Percentiles rank a stretch among this genome's conserved stretches.
Conservation (phyloP, 2,329 filamentous ascomycete species). For the Ceratocystis ficicola region DNA sequence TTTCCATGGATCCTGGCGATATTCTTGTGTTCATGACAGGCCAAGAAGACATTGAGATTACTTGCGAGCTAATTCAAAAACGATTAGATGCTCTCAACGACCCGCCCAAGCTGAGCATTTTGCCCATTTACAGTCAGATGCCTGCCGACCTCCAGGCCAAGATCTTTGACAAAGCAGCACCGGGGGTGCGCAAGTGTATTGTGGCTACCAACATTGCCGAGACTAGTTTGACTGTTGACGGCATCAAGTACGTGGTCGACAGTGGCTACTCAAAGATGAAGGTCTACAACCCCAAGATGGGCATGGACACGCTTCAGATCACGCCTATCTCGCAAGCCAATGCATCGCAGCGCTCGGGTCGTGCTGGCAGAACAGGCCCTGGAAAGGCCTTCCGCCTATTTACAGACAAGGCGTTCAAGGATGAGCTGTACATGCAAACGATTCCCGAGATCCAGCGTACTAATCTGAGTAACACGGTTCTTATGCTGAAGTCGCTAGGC, state of each 20-base stretch:
- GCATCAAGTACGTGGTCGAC: constrained; percentile 98
- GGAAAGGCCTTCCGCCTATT: constrained; percentile 91
- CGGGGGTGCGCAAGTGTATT: constrained; percentile 91
- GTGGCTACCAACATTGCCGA: constrained; percentile 98
- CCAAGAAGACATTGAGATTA: constrained; percentile 95
- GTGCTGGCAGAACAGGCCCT: constrained; percentile 85
- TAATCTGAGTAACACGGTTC: constrained; percentile 86
- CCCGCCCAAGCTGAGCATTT: constrained; percentile 81
- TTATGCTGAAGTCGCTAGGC: constrained; percentile 85
- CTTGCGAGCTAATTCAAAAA: constrained; percentile 84
- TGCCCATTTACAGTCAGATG: constrained; percentile 99
- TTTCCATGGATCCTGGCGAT: constrained; percentile 84
- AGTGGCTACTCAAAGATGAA: constrained; percentile 94
- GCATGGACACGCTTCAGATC: constrained; percentile 97
- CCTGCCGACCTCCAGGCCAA: constrained; percentile 94
- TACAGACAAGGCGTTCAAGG: constrained; percentile 87
- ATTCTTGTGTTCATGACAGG: constrained; percentile 99
- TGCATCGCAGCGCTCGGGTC: constrained; percentile 80
- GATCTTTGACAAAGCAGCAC: constrained; percentile 84
- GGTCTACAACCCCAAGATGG: constrained; percentile 97
- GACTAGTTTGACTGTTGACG: constrained; percentile 93
- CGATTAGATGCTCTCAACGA: constrained; percentile 81
- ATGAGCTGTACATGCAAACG: constrained; percentile 91
- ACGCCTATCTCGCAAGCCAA: constrained; percentile 97
- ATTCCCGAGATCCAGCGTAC: constrained; percentile 97